Evolutionary conservation across 805 yeast species (phyloP), one percentile per base, ranked within the genome.

Genomic region (Barnettozyma pratensis): DNA sequence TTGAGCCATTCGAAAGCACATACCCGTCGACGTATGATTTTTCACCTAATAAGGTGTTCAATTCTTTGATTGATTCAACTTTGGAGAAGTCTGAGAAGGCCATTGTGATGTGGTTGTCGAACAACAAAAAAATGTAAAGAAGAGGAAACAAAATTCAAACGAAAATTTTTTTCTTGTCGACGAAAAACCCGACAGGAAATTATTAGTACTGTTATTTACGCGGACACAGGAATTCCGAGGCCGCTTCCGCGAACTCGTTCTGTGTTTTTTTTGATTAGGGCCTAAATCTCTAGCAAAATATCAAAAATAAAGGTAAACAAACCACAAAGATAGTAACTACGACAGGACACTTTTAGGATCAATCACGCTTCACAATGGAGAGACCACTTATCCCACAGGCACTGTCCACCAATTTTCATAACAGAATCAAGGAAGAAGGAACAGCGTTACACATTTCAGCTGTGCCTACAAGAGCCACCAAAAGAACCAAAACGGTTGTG

Each of bases 11-110:
- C 25, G 42, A 37, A 45, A 29, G 14, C 36, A 87, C 96, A 73
- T 85, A 88, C 96, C 97, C 97, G 73, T 87, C 91, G 64, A 91
- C 70, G 88, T 90, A 91, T 62, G 96, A 87, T 81, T 89, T 87
- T 77, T 86, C 92, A 72, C 86, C 89, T 73, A 91, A 83, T 80
- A 79, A 81, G 63, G 79, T 79, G 87, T 91, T 83, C 71, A 91
- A 83, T 69, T 87, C 70, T 63, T 79, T 67, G 64, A 85, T 70
- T 64, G 87, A 75, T 71, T 84, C 90, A 65, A 80, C 76, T 73
- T 83, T 85, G 60, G 92, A 80, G 80, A 85, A 85, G 70, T 85
- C 90, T 54, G 89, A 69, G 79, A 78, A 84, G 67, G 91, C 81
- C 91, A 85, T 85, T 66, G 25, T 36, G 28, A 11, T 12, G 6